Percentiles rank a stretch among this genome's conserved stretches.
phyloP scores from a whole-genome alignment of 805 yeast species.

The Citeromyces matritensis region DNA sequence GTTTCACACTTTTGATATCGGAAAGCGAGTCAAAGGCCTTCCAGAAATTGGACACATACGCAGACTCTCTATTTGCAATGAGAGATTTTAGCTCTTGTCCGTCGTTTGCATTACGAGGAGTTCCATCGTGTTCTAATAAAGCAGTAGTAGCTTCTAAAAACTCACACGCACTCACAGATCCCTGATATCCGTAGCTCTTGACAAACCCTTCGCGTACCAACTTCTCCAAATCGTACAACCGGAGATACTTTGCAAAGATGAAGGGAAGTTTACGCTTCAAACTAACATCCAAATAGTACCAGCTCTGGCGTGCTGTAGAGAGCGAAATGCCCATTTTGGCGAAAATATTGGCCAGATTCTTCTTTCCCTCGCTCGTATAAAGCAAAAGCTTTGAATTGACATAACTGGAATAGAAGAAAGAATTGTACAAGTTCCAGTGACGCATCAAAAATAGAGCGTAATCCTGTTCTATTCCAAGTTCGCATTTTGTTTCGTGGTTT shows the following conservation, averaged over 20 bases:
- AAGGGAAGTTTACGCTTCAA: constrained; percentile 60
- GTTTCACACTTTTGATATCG: constrained; percentile 33
- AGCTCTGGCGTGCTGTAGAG: constrained; percentile 76
- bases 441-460: constrained; percentile 75
- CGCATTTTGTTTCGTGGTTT: constrained; percentile 19
- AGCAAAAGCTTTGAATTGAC: constrained; percentile 76
- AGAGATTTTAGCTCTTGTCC: constrained; percentile 12
- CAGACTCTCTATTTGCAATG: constrained; percentile 14
- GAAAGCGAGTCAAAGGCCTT: constrained; percentile 40
- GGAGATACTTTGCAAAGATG: constrained; percentile 57
- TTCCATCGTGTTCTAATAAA: constrained; percentile 54
- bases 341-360: constrained; percentile 75
- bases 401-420: constrained; percentile 82
- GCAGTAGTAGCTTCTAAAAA: constrained; percentile 85
- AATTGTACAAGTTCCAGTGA: constrained; percentile 87
- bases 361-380: constrained; percentile 88
- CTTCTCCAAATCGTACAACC: constrained; percentile 69
- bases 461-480: constrained; percentile 59
- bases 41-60: constrained; percentile 31
- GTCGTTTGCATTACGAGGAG: constrained; percentile 2
- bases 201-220: constrained; percentile 77
- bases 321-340: constrained; percentile 94
- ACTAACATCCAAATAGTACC: constrained; percentile 79
- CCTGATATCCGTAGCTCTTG: constrained; percentile 76
- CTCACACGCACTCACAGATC: constrained; percentile 83